Evolutionary conservation across 768 basidiomycete species (phyloP).

Genomic region (Tulasnella sp.): DNA sequence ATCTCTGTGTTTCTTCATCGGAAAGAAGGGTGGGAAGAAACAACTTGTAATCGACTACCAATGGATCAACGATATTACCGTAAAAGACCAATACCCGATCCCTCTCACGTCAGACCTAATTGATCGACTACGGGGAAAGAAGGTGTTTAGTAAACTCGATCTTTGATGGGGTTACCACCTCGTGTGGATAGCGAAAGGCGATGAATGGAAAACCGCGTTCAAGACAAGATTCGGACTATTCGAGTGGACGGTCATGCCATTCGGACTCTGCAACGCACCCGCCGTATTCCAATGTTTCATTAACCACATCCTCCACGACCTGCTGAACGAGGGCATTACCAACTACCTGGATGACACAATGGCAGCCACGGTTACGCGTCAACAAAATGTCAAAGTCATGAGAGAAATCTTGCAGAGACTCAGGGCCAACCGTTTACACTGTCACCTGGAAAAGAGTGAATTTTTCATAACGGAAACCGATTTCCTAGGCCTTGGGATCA

Average conservation of each 20-base stretch:
- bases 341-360: slow-evolving; percentile 27
- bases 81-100: not conserved
- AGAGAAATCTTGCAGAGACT: slow-evolving; percentile 23
- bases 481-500: slow-evolving; percentile 24
- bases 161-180: too few species aligned
- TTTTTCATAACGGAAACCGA: slow-evolving; percentile 18
- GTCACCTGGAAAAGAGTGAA: slow-evolving; percentile 25
- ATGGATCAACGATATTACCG: not conserved
- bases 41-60: not conserved
- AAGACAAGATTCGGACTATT: slow-evolving; percentile 26
- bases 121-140: too few species aligned
- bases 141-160: too few species aligned
- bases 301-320: slow-evolving; percentile 23
- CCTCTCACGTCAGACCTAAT: not conserved
- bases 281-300: slow-evolving; percentile 26
- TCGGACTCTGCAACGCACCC: slow-evolving; percentile 27
- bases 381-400: slow-evolving; percentile 22
- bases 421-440: slow-evolving; percentile 16
- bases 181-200: too few species aligned
- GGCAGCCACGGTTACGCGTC: slow-evolving; percentile 11
- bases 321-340: slow-evolving; percentile 20
- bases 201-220: slow-evolving; percentile 32
- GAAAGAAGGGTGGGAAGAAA: not conserved
- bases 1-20: too few species aligned
- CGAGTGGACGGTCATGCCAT: slow-evolving; percentile 26